These are phyloP conservation scores for Balansia obtecta DNA, from an alignment of 2,329 filamentous ascomycete genomes.

Conservation along the genomic window DNA sequence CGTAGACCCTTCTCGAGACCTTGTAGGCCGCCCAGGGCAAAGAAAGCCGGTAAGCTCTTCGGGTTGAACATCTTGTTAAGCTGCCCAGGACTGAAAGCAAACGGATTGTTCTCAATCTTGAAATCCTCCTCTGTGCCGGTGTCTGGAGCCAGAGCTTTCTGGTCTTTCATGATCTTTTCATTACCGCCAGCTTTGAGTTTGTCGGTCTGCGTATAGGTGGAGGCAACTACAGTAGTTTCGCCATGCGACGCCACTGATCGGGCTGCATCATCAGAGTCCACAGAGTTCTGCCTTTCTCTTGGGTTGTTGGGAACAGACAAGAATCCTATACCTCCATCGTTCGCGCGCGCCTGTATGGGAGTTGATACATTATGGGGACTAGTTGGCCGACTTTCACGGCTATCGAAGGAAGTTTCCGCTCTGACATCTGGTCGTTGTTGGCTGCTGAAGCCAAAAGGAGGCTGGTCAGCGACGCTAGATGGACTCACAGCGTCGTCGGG, in stretches of 20 bases:
- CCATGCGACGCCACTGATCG: conserved; percentile 48
- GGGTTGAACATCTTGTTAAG: conserved; percentile 82
- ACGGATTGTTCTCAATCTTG: conserved; percentile 63
- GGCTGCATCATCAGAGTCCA: conserved; percentile 53
- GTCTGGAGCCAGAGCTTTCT: conserved; percentile 62
- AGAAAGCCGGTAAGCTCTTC: conserved; percentile 74
- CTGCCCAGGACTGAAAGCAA: conserved; percentile 74
- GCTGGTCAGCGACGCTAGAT: conserved; percentile 22
- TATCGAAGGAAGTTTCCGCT: conserved; percentile 50
- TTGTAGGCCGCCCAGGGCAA: conserved; percentile 61
- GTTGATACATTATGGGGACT: conserved; percentile 63
- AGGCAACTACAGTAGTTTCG: conserved; percentile 45
- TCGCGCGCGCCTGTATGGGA: conserved; percentile 33
- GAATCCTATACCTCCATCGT: conserved; percentile 40
- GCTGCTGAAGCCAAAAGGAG: conserved; percentile 13
- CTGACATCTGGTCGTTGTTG: conserved; percentile 30
- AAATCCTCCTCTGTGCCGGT: conserved; percentile 67
- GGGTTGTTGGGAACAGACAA: conserved; percentile 49
- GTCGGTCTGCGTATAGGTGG: conserved; percentile 30
- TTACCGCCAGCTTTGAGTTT: conserved; percentile 30
- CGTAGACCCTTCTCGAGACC: conserved; percentile 72
- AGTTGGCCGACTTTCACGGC: conserved; percentile 52
- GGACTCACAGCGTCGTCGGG: conserved; percentile 30
- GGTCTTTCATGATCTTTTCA: conserved; percentile 48
- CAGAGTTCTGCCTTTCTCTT: conserved; percentile 54